phyloP scores from a whole-genome alignment of 352 stramenopile species.

The Pythium periplocum region DNA sequence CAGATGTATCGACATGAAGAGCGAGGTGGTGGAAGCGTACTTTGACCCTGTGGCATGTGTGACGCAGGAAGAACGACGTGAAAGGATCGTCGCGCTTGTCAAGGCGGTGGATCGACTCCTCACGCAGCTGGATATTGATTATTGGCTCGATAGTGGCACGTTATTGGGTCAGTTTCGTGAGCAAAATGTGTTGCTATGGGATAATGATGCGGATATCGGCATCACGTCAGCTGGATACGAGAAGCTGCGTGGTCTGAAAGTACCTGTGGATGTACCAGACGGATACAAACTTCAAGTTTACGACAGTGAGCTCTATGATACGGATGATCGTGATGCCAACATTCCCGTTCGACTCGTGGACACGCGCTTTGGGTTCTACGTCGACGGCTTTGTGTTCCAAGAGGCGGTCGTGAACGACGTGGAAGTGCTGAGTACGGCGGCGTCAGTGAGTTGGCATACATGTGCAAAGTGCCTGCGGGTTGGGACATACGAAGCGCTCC shows the following conservation, averaged over 20 bases:
- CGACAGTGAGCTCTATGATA: constrained; percentile 38
- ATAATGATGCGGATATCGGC: constrained; percentile 51
- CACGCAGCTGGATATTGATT: constrained; percentile 30
- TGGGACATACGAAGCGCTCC: constrained; percentile 20
- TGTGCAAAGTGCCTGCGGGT: constrained; percentile 42
- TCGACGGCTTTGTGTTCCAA: constrained; percentile 59
- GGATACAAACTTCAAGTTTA: constrained; percentile 12
- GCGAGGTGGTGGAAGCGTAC: no score
- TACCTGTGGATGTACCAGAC: neutral
- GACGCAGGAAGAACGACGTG: no score
- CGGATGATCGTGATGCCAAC: constrained; percentile 36
- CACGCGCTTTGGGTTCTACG: constrained; percentile 51
- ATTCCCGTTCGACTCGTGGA: constrained; percentile 58
- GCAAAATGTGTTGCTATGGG: constrained; percentile 46
- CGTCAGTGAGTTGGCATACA: constrained; percentile 36
- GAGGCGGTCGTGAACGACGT: constrained; percentile 23
- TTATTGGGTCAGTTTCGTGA: constrained; percentile 47
- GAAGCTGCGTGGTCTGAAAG: constrained; percentile 20
- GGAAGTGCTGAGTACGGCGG: constrained; percentile 28
- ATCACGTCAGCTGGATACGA: constrained; percentile 39
- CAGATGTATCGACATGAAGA: no score
- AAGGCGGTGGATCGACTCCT: no score
- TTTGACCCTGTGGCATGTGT: no score
- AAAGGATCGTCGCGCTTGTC: no score
- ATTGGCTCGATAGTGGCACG: constrained; percentile 66